Conservation (phyloP, 352 stramenopile species). For the Globisporangium emineosum region DNA sequence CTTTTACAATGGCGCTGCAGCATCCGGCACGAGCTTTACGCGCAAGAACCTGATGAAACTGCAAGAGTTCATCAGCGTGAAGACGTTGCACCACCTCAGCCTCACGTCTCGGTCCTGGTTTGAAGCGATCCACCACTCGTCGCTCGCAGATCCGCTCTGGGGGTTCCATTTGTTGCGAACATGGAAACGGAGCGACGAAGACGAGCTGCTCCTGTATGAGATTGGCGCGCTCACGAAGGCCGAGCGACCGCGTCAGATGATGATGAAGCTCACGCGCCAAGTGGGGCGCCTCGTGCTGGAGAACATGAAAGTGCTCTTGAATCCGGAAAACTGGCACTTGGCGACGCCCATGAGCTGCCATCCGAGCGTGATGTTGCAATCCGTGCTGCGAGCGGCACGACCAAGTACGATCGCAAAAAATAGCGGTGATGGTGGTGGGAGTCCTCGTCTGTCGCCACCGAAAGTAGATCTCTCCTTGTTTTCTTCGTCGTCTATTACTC, state of each 20-base stretch:
- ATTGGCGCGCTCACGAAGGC: slow-evolving; percentile 39
- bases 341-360: slow-evolving; percentile 27
- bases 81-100: slow-evolving; percentile 41
- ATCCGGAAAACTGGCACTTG: slow-evolving; percentile 51
- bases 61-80: slow-evolving; percentile 41
- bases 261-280: slow-evolving; percentile 52
- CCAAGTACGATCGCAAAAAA: neutral
- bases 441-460: neutral
- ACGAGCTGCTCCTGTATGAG: slow-evolving; percentile 34
- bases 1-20: slow-evolving; percentile 19
- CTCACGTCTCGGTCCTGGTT: slow-evolving; percentile 46
- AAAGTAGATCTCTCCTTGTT: too few relatives aligned
- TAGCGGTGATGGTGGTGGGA: neutral
- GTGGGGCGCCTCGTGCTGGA: slow-evolving; percentile 39
- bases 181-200: slow-evolving; percentile 34
- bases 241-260: slow-evolving; percentile 40
- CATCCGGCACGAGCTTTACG: slow-evolving; percentile 12
- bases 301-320: slow-evolving; percentile 50
- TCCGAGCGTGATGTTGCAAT: slow-evolving; percentile 19
- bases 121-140: slow-evolving; percentile 38
- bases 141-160: slow-evolving; percentile 43
- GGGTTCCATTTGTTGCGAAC: slow-evolving; percentile 38
- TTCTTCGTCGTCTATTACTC: slow-evolving; percentile 4
- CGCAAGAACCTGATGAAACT: slow-evolving; percentile 42
- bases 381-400: slow-evolving; percentile 13